Conservation (phyloP, 768 basidiomycete genomes). For the Auricularia sp. region DNA sequence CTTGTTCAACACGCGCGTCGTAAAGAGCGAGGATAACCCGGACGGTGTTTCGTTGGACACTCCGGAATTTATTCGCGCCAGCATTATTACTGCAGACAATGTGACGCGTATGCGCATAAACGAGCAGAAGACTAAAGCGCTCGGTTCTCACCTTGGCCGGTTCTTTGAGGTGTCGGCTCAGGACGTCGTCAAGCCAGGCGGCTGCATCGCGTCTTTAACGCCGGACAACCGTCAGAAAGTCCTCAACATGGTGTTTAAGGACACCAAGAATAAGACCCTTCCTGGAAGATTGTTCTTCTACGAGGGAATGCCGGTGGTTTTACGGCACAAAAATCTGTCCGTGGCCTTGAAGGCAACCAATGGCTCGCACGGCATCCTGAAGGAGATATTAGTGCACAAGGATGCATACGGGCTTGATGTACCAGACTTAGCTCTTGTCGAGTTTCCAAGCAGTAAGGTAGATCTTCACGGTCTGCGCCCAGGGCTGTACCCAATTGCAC, state of each 20-base stretch:
- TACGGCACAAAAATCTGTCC: not conserved
- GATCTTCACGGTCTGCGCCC: not conserved
- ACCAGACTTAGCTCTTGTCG: not conserved
- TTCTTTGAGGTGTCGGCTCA: too few species aligned
- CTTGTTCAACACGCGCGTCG: slow-evolving; percentile 20
- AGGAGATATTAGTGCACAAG: not conserved
- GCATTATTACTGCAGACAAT: too few species aligned
- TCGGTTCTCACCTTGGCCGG: too few species aligned
- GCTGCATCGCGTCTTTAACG: too few species aligned
- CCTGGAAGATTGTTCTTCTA: not conserved
- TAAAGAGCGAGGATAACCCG: slow-evolving; percentile 4
- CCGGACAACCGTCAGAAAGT: too few species aligned
- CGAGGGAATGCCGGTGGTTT: not conserved
- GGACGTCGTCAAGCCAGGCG: too few species aligned
- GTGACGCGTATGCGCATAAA: too few species aligned
- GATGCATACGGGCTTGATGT: not conserved
- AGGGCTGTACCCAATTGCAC: not conserved
- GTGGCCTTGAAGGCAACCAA: not conserved
- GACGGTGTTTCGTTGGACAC: too few species aligned
- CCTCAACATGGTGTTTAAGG: not conserved
- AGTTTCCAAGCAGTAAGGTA: not conserved
- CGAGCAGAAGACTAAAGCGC: too few species aligned
- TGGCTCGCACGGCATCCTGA: not conserved
- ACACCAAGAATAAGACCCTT: not conserved
- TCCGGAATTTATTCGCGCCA: too few species aligned